Conservation (phyloP, 352 stramenopile species). For the Pythium vanterpoolii region DNA sequence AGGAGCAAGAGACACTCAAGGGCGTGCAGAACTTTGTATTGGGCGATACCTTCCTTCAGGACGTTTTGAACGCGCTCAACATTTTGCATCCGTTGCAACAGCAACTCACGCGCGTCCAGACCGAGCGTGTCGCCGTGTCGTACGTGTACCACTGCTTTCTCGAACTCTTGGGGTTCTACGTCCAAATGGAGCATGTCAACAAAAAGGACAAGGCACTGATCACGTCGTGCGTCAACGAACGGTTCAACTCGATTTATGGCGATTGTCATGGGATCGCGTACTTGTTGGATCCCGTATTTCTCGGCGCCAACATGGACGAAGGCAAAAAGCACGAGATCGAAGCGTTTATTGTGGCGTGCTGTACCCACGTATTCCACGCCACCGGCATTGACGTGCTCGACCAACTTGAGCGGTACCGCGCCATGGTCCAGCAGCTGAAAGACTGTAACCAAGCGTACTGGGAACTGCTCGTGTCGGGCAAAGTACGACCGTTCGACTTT, state of each 20-base stretch:
- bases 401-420: constrained; percentile 49
- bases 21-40: constrained; percentile 67
- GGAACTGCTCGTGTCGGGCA: constrained; percentile 42
- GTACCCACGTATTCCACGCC: constrained; percentile 24
- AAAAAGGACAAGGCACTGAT: constrained; percentile 78
- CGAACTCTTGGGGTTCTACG: constrained; percentile 43
- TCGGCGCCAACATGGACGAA: constrained; percentile 47
- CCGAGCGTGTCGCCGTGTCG: constrained; percentile 39
- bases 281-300: constrained; percentile 51
- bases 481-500: constrained; percentile 51
- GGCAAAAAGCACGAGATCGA: constrained; percentile 42
- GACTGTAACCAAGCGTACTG: constrained; percentile 52
- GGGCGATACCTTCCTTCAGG: constrained; percentile 53
- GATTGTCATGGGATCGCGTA: constrained; percentile 59
- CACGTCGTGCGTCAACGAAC: constrained; percentile 55
- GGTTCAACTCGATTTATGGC: constrained; percentile 62
- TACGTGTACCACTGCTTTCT: constrained; percentile 50
- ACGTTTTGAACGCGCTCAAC: constrained; percentile 52
- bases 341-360: constrained; percentile 48
- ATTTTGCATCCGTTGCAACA: constrained; percentile 56
- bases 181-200: constrained; percentile 55
- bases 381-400: constrained; percentile 39
- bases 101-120: constrained; percentile 45
- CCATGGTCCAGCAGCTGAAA: constrained; percentile 49
- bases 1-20: constrained; percentile 45